Conservation (phyloP, 1,284 basidiomycete species). For the Ustilago sp. region DNA sequence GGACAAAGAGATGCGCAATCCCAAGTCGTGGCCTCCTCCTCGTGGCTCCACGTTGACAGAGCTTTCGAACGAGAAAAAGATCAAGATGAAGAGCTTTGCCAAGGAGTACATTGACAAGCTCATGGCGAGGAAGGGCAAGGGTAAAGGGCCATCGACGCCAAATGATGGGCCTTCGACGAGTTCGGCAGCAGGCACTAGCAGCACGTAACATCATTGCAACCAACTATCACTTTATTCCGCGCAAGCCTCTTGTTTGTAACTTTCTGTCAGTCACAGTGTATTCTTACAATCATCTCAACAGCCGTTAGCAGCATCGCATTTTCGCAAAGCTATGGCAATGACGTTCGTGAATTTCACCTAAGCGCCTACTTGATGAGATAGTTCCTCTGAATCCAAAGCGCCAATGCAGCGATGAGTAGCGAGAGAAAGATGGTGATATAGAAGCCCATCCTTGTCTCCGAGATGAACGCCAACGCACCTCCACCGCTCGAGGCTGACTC, state of each 20-base stretch:
- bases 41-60: slow-evolving; percentile 64
- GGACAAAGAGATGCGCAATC: slow-evolving; percentile 88
- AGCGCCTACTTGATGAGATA: slow-evolving; percentile 30
- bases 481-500: slow-evolving; percentile 17
- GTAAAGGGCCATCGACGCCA: slow-evolving; percentile 6
- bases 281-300: slow-evolving; percentile 11
- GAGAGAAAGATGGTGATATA: slow-evolving; percentile 51
- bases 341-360: neutral
- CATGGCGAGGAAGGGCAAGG: slow-evolving; percentile 39
- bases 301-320: neutral
- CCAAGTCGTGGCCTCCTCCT: slow-evolving; percentile 73
- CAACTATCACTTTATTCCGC: neutral
- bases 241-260: neutral
- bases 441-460: slow-evolving; percentile 48
- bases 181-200: slow-evolving; percentile 13
- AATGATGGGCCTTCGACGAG: slow-evolving; percentile 4
- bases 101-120: slow-evolving; percentile 77
- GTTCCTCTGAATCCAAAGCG: slow-evolving; percentile 35
- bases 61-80: slow-evolving; percentile 84
- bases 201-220: neutral
- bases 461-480: slow-evolving; percentile 41
- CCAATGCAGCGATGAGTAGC: slow-evolving; percentile 34
- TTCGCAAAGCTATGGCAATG: neutral
- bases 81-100: slow-evolving; percentile 92
- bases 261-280: slow-evolving; percentile 13